These are phyloP conservation scores for Pichia sp. DNA, from an alignment of 1,139 yeast species.

Conservation along the genomic window DNA sequence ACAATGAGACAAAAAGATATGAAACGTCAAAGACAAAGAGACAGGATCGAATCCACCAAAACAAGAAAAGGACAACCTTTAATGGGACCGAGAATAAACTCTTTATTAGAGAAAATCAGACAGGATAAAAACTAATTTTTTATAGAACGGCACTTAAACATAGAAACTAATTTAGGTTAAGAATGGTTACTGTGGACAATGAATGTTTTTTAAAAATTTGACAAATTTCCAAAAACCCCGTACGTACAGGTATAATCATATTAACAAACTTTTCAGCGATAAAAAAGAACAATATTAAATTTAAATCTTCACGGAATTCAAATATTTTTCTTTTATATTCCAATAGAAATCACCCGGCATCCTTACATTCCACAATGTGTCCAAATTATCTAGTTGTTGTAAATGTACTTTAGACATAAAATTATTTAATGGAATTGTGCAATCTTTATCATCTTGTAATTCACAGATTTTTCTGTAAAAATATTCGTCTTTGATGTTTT, in stretches of 20 bases:
- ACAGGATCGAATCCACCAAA: conserved; percentile 43
- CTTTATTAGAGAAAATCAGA: conserved; percentile 70
- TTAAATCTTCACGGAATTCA: not conserved
- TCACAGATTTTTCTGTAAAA: not conserved
- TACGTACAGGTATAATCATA: too few species aligned
- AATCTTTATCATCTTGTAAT: not conserved
- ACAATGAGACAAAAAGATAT: conserved; percentile 21
- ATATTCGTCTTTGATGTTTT: not conserved
- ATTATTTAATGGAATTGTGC: not conserved
- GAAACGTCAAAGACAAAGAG: conserved; percentile 29
- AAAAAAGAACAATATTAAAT: not conserved
- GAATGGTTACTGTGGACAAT: not conserved
- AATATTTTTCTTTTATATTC: not conserved
- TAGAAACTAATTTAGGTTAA: too few species aligned
- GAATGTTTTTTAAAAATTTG: too few species aligned
- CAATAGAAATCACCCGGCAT: not conserved
- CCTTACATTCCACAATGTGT: not conserved
- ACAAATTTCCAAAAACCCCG: too few species aligned
- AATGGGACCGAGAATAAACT: conserved; percentile 85
- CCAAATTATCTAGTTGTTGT: not conserved
- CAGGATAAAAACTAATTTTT: conserved; percentile 31
- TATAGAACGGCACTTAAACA: not conserved
- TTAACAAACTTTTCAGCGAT: too few species aligned
- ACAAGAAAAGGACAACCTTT: conserved; percentile 80
- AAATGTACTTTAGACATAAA: not conserved